Evolutionary conservation across 1,284 basidiomycete species (phyloP), one percentile per base, ranked within the genome.

Genomic region (Apiotrichum porosum): DNA sequence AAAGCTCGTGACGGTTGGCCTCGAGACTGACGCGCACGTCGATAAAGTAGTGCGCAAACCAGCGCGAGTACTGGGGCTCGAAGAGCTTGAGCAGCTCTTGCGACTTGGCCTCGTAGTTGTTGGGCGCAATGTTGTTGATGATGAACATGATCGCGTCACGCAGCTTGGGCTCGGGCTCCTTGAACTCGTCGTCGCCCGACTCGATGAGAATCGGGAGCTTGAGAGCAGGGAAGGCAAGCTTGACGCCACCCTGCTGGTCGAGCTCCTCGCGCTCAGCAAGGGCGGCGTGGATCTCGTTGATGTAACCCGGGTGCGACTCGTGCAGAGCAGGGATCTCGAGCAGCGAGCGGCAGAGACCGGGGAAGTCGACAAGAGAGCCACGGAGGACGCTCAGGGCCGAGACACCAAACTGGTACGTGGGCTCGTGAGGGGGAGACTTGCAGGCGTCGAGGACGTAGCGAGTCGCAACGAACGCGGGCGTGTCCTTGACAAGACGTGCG

Each of bases 11-110:
- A 65, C 98, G 97, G 78, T 98, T 99, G 42, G 90, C 91, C 74
- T 99, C 95, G 51, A 88, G 87, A 73, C 85, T 88, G 71, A 98
- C 85, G 40, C 95, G 89, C 66, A 97, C 89, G 61, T 94, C 88
- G 22, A 98, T 91, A 37, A 99, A 81, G 73, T 98, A 98, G 68
- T 93, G 86, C 34, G 95, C 93, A 68, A 99, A 95, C 95, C 95
- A 99, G 49, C 86, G 81, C 32, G 92, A 83, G 65, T 91, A 83
- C 41, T 81, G 77, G 57, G 89, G 84, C 40, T 86, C 80, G 70
- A 93, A 92, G 48, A 86, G 76, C 42, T 82, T 81, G 52, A 79
- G 78, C 82, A 97, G 90, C 65, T 95, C 92, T 35, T 75, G 71
- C 30, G 92, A 75, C 73, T 97, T 97, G 26, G 79, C 67, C 34